Conservation (phyloP, 23 red algal species). For the Gracilaria gracilis region DNA sequence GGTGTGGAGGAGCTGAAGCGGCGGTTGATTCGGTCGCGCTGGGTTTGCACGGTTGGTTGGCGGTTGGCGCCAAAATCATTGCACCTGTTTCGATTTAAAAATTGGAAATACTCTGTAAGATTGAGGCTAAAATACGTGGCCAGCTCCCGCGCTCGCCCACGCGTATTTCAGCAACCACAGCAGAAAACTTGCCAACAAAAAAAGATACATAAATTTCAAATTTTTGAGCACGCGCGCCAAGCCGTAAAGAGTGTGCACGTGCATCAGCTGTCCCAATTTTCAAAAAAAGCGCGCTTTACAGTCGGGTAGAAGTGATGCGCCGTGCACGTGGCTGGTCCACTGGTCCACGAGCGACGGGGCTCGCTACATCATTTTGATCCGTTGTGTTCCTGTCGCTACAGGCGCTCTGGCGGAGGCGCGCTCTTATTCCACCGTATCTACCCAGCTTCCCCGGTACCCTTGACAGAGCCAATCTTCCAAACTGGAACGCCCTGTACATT, state of each 20-base stretch:
- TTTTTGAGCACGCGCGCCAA: not conserved
- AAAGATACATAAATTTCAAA: not conserved
- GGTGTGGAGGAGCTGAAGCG: too few species aligned
- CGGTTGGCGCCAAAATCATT: not conserved
- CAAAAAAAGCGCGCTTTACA: not conserved
- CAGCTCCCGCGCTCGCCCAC: not conserved
- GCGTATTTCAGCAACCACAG: too few species aligned
- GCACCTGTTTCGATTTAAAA: not conserved
- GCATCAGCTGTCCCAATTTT: not conserved
- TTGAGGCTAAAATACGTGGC: not conserved
- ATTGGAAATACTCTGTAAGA: too few species aligned
- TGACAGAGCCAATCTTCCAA: not conserved
- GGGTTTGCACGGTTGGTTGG: too few species aligned
- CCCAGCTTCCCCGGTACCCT: too few species aligned
- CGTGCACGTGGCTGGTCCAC: conserved; percentile 4
- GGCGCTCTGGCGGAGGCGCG: not conserved
- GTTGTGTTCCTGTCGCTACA: not conserved
- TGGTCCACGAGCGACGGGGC: not conserved
- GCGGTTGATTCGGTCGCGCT: too few species aligned
- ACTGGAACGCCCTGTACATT: not conserved
- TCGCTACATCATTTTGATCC: not conserved
- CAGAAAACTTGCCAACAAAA: too few species aligned
- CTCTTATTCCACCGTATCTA: not conserved
- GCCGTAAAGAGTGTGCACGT: not conserved
- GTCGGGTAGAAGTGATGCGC: not conserved